These are phyloP conservation scores for Tylopilus vinaceipallidus DNA, from an alignment of 768 basidiomycete species.

Conservation along the genomic window DNA sequence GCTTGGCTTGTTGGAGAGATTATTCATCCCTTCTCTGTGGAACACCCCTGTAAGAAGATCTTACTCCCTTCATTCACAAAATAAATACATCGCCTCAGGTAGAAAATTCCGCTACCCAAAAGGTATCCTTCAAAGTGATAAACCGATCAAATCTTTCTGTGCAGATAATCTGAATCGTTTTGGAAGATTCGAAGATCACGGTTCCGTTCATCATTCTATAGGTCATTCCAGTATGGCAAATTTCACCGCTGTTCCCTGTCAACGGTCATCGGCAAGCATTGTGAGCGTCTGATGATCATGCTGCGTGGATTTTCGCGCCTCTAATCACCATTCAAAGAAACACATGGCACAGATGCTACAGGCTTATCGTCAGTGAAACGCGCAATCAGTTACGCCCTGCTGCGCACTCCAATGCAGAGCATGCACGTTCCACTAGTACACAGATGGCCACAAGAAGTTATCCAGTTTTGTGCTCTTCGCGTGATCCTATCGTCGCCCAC, in stretches of 20 bases:
- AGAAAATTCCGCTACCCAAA: too few species aligned
- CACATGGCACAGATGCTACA: too few species aligned
- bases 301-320: not conserved
- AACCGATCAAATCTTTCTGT: not conserved
- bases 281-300: not conserved
- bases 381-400: not conserved
- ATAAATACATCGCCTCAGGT: too few species aligned
- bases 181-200: not conserved
- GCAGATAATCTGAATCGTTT: not conserved
- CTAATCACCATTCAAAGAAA: not conserved
- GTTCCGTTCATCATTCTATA: not conserved
- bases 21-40: too few species aligned
- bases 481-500: not conserved
- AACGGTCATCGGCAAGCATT: not conserved
- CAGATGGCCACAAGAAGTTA: not conserved
- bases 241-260: not conserved
- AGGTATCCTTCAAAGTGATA: not conserved
- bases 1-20: not conserved
- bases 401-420: not conserved
- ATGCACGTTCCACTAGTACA: not conserved
- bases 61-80: too few species aligned
- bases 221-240: not conserved
- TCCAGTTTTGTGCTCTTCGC: not conserved
- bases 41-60: too few species aligned
- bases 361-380: not conserved